Evolutionary conservation across 1,284 basidiomycete species (phyloP).

Genomic region (Cutaneotrichosporon sp.): DNA sequence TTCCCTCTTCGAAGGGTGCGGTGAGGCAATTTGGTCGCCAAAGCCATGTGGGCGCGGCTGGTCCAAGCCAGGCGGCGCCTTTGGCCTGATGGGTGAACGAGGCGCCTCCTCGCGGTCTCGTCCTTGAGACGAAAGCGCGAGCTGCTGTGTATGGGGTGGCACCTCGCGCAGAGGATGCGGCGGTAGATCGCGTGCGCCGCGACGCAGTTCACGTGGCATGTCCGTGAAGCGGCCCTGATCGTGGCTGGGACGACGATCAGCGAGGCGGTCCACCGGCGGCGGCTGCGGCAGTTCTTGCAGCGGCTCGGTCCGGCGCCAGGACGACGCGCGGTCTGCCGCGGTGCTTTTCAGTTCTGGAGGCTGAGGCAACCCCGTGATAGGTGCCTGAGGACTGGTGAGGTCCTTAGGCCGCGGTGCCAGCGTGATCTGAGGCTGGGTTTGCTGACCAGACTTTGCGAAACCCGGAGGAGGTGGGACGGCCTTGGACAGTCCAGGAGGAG

Average conservation of each 20-base stretch:
- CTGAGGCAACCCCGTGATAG: neutral
- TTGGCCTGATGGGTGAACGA: slow-evolving; percentile 2
- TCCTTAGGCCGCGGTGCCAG: slow-evolving; percentile 17
- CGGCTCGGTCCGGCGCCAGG: slow-evolving; percentile 18
- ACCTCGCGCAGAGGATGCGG: slow-evolving; percentile 4
- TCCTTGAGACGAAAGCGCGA: neutral
- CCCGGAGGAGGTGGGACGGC: slow-evolving; percentile 17
- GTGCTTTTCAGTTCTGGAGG: neutral
- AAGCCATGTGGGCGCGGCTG: neutral
- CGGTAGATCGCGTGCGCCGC: slow-evolving; percentile 1
- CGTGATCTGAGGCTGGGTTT: slow-evolving; percentile 20
- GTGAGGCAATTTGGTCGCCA: slow-evolving; percentile 16
- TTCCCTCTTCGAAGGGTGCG: slow-evolving; percentile 54
- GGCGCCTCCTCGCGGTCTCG: neutral
- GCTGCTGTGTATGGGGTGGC: neutral
- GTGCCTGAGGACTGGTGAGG: neutral
- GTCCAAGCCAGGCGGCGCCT: neutral
- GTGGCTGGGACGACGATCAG: slow-evolving; percentile 9
- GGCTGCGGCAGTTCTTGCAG: slow-evolving; percentile 6
- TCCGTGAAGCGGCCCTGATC: slow-evolving; percentile 5
- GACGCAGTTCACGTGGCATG: slow-evolving; percentile 3
- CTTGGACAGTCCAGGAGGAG: slow-evolving; percentile 21
- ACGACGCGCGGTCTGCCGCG: slow-evolving; percentile 19
- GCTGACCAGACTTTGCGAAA: slow-evolving; percentile 9
- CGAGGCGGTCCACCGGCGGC: neutral